Evolutionary conservation across 2,329 filamentous ascomycete species (phyloP).

Genomic region (Aspergillus proliferans): DNA sequence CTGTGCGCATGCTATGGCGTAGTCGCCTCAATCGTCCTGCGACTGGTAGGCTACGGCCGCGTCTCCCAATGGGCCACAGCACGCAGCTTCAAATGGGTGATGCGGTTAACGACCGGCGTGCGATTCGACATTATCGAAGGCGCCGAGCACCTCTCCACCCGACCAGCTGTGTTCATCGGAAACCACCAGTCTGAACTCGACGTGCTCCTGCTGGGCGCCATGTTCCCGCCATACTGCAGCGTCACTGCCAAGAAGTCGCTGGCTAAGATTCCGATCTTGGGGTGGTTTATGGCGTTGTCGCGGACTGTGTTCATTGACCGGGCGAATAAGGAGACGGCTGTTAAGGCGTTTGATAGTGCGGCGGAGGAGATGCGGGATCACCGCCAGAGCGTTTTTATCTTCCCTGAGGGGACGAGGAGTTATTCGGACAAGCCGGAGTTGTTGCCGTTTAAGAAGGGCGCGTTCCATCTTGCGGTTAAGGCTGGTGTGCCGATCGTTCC

Average conservation of each 20-base stretch:
- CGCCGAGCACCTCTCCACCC: slow-evolving; percentile 55
- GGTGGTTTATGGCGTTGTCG: slow-evolving; percentile 87
- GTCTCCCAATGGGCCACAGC: slow-evolving; percentile 81
- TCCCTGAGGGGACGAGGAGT: slow-evolving; percentile 79
- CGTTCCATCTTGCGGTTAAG: slow-evolving; percentile 92
- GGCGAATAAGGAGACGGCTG: slow-evolving; percentile 71
- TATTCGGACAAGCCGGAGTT: slow-evolving; percentile 75
- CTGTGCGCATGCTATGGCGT: slow-evolving; percentile 65
- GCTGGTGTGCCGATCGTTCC: slow-evolving; percentile 90
- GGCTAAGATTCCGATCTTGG: slow-evolving; percentile 73
- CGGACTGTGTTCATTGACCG: slow-evolving; percentile 95
- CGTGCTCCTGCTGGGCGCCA: slow-evolving; percentile 78
- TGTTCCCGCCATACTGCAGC: slow-evolving; percentile 87
- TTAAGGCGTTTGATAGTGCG: slow-evolving; percentile 78
- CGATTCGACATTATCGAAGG: slow-evolving; percentile 67
- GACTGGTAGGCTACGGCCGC: slow-evolving; percentile 63
- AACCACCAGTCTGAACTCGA: slow-evolving; percentile 98
- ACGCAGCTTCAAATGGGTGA: slow-evolving; percentile 71
- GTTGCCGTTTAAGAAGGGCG: slow-evolving; percentile 97
- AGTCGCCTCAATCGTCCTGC: slow-evolving; percentile 64
- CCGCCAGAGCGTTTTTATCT: slow-evolving; percentile 55
- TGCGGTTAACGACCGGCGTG: slow-evolving; percentile 69
- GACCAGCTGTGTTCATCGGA: slow-evolving; percentile 84
- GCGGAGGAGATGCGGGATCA: slow-evolving; percentile 69
- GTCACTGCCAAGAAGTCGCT: slow-evolving; percentile 88